These are phyloP conservation scores for Hypoxylon sp. DNA, from an alignment of 2,329 filamentous ascomycete species.

Conservation along the genomic window DNA sequence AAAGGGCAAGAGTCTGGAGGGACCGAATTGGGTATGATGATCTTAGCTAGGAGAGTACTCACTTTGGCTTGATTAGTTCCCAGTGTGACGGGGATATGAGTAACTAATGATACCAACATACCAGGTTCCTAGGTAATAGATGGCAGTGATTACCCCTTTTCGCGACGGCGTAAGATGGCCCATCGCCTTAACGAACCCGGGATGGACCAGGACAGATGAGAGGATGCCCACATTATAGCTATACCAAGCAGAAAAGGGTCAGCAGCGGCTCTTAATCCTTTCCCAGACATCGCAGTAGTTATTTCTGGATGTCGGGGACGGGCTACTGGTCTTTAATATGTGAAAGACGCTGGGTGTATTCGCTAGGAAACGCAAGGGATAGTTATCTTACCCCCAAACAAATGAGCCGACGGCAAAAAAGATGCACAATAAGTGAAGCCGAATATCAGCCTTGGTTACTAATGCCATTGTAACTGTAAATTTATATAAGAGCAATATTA, in stretches of 20 bases:
- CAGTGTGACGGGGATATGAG: not conserved
- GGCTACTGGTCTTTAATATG: not conserved
- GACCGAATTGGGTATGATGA: not conserved
- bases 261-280: slow-evolving; percentile 18
- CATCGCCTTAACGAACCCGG: slow-evolving; percentile 66
- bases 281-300: slow-evolving; percentile 3
- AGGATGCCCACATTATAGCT: slow-evolving; percentile 72
- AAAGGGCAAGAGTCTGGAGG: not conserved
- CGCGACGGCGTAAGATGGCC: slow-evolving; percentile 61
- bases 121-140: slow-evolving; percentile 72
- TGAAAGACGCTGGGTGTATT: not conserved
- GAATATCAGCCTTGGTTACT: slow-evolving; percentile 56
- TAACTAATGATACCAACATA: slow-evolving; percentile 10
- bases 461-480: slow-evolving; percentile 36
- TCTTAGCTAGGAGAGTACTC: slow-evolving; percentile 9
- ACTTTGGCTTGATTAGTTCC: slow-evolving; percentile 28
- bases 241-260: not conserved
- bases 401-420: slow-evolving; percentile 71
- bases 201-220: slow-evolving; percentile 69
- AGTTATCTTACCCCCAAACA: slow-evolving; percentile 65
- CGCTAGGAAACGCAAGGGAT: not conserved
- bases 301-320: not conserved
- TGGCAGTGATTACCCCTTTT: slow-evolving; percentile 68
- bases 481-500: not conserved
- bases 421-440: slow-evolving; percentile 64